A percentile compares a stretch with the other conserved stretches of the same genome.
Evolutionary conservation across 768 basidiomycete genomes (phyloP).

Genomic region (Terana coerulea): DNA sequence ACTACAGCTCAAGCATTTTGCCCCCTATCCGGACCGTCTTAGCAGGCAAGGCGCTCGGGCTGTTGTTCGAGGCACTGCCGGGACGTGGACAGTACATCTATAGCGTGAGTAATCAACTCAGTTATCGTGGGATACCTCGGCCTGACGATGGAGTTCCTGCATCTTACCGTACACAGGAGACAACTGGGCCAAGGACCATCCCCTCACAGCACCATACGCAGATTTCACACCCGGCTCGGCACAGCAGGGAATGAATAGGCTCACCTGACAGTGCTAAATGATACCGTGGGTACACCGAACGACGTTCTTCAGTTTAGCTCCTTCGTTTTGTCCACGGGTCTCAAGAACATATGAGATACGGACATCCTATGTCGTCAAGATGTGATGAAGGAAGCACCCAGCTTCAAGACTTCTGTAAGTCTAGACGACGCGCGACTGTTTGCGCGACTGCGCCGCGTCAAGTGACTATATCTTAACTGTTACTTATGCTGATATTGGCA

Average conservation of each 20-base stretch:
- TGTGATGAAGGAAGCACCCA: neutral
- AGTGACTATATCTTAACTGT: neutral
- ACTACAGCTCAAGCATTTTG: neutral
- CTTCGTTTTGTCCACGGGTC: conserved; percentile 1
- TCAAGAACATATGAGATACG: neutral
- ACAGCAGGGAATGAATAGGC: conserved; percentile 1
- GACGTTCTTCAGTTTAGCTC: neutral
- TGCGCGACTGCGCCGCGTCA: conserved; percentile 2
- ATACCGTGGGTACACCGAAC: conserved; percentile 8
- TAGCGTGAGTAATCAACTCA: neutral
- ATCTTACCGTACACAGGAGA: neutral
- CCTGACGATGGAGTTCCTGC: neutral
- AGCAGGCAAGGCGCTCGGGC: neutral
- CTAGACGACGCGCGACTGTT: neutral
- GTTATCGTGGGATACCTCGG: neutral
- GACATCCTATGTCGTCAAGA: neutral
- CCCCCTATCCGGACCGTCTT: neutral
- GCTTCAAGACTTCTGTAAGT: neutral
- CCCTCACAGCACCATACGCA: neutral
- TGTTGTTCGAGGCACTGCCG: neutral
- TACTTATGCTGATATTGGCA: neutral
- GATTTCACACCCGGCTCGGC: conserved; percentile 2
- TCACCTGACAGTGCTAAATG: conserved; percentile 3
- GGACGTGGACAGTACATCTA: neutral
- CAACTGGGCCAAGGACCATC: neutral